phyloP scores from a whole-genome alignment of 2,329 filamentous ascomycete genomes.

The Biscogniauxia marginata region DNA sequence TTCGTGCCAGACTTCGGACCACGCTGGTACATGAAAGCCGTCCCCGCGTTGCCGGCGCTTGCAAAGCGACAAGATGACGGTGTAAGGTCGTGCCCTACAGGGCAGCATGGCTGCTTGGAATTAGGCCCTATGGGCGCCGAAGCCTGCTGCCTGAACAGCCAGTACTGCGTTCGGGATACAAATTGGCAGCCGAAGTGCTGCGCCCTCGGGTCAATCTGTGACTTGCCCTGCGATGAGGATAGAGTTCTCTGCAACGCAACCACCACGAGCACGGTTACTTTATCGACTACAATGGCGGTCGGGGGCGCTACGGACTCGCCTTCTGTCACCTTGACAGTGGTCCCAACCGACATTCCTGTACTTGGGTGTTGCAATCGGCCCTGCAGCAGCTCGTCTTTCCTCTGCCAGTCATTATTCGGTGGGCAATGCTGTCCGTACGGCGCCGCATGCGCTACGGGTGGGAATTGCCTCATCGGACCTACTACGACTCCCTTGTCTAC shows the following conservation, averaged over 20 bases:
- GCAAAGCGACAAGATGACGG: slow-evolving; percentile 8
- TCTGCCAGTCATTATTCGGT: slow-evolving; percentile 44
- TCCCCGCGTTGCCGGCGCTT: slow-evolving; percentile 17
- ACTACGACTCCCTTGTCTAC: slow-evolving; percentile 22
- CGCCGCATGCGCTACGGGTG: slow-evolving; percentile 38
- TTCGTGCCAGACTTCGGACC: slow-evolving; percentile 17
- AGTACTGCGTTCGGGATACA: slow-evolving; percentile 25
- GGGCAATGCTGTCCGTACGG: slow-evolving; percentile 51
- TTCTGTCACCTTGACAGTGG: no score
- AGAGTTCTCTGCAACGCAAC: slow-evolving; percentile 21
- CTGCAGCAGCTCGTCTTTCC: slow-evolving; percentile 36
- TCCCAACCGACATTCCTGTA: slow-evolving; percentile 1
- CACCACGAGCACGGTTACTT: slow-evolving; percentile 8
- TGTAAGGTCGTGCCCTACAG: slow-evolving; percentile 14
- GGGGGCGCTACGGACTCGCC: no score
- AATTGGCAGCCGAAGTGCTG: slow-evolving; percentile 23
- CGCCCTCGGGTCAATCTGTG: slow-evolving; percentile 17
- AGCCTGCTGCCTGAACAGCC: slow-evolving; percentile 23
- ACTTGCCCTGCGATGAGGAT: slow-evolving; percentile 14
- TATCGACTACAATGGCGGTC: slow-evolving; percentile 1
- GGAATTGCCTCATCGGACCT: slow-evolving; percentile 35
- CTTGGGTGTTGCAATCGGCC: slow-evolving; percentile 24
- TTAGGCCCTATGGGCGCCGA: slow-evolving; percentile 6
- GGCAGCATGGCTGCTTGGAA: slow-evolving; percentile 24
- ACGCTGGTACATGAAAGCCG: slow-evolving; percentile 20